Conservation (phyloP, 2,329 filamentous ascomycete species). For the Blastomyces percursus region DNA sequence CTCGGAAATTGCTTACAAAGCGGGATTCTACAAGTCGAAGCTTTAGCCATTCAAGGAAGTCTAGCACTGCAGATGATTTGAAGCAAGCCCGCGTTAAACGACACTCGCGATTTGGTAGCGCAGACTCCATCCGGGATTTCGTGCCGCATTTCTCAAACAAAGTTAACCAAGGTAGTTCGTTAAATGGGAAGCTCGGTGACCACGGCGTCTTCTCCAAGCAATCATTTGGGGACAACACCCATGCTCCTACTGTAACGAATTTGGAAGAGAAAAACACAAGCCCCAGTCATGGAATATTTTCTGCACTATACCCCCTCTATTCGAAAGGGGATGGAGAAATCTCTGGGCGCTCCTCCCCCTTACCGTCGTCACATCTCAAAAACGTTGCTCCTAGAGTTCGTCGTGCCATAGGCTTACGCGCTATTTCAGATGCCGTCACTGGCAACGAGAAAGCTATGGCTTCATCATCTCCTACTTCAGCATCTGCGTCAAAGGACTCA, state of each 20-base stretch:
- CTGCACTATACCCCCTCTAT: conserved; percentile 39
- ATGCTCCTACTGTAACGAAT: conserved; percentile 47
- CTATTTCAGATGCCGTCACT: conserved; percentile 65
- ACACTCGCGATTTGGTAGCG: conserved; percentile 68
- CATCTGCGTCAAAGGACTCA: conserved; percentile 42
- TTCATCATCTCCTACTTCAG: conserved; percentile 31
- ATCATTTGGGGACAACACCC: conserved; percentile 30
- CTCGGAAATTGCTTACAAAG: conserved; percentile 69
- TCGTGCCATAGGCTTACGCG: conserved; percentile 59
- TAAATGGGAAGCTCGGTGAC: conserved; percentile 46
- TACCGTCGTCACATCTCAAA: conserved; percentile 39
- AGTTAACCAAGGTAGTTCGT: conserved; percentile 53
- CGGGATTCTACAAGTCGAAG: conserved; percentile 38
- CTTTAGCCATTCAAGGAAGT: conserved; percentile 53
- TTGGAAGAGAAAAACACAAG: conserved; percentile 40
- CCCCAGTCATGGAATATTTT: conserved; percentile 28
- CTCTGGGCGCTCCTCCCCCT: conserved; percentile 40
- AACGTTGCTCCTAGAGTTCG: conserved; percentile 51
- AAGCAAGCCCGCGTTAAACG: conserved; percentile 56
- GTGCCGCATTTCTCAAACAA: conserved; percentile 43
- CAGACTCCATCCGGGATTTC: conserved; percentile 59
- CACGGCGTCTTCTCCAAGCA: conserved; percentile 47
- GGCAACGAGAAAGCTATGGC: conserved; percentile 42
- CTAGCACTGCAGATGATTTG: conserved; percentile 66
- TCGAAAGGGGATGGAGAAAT: conserved; percentile 40